These are phyloP conservation scores for Podila verticillata DNA, from an alignment of 192 early-diverging fungal genomes.

Conservation along the genomic window DNA sequence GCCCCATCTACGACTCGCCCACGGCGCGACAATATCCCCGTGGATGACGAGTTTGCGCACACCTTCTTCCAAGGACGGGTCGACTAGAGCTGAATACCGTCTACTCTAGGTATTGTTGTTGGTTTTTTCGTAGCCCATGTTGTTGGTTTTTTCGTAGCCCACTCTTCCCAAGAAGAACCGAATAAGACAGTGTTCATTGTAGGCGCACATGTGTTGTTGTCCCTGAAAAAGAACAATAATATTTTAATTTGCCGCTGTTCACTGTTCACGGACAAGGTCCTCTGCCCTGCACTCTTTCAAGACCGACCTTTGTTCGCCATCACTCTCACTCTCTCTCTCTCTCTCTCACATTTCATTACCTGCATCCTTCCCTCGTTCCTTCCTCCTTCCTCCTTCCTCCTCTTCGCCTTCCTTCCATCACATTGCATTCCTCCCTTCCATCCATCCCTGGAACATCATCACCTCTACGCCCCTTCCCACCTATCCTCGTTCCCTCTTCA, in stretches of 20 bases:
- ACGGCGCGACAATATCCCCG: constrained; percentile 3
- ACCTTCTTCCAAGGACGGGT: constrained; percentile 31
- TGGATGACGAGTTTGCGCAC: constrained; percentile 42
- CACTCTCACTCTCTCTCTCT: background rate
- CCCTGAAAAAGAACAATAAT: too few relatives aligned
- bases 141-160: too few relatives aligned
- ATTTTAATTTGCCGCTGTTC: too few relatives aligned
- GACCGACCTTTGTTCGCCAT: background rate
- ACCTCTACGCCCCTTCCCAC: background rate
- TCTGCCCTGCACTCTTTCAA: too few relatives aligned
- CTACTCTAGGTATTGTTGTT: too few relatives aligned
- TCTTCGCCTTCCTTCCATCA: background rate
- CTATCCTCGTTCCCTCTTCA: too few relatives aligned
- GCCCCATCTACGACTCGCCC: background rate
- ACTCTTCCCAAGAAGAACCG: too few relatives aligned
- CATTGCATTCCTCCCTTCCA: background rate
- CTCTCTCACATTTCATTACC: too few relatives aligned
- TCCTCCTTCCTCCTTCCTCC: background rate
- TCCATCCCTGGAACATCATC: constrained; percentile 5
- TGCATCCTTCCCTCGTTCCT: background rate
- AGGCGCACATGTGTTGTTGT: too few relatives aligned
- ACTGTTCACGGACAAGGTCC: too few relatives aligned
- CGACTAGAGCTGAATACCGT: background rate
- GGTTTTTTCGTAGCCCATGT: too few relatives aligned
- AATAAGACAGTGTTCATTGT: too few relatives aligned